phyloP scores from a whole-genome alignment of 2,329 filamentous ascomycete genomes.

The Phialemonium atrogriseum region DNA sequence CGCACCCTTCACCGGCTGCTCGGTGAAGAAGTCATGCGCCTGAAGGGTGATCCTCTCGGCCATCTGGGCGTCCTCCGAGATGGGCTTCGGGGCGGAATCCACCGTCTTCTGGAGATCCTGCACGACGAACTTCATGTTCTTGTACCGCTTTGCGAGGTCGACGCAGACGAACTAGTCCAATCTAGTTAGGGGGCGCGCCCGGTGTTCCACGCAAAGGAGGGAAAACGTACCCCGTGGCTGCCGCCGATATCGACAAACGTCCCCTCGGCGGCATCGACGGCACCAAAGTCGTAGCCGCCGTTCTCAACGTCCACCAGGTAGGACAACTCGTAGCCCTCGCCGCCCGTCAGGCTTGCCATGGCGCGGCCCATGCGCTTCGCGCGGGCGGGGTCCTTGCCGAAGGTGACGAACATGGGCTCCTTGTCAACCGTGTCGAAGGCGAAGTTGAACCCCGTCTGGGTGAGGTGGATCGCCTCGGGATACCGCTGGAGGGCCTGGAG shows the following conservation, averaged over 20 bases:
- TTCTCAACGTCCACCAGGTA: constrained; percentile 35
- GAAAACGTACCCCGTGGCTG: no score
- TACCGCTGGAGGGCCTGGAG: constrained; percentile 33
- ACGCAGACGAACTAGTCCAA: constrained; percentile 46
- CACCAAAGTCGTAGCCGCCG: constrained; percentile 41
- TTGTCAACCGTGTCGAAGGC: constrained; percentile 40
- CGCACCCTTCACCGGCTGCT: constrained; percentile 43
- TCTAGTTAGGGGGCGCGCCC: no score
- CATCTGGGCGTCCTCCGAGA: constrained; percentile 28
- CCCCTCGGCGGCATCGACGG: constrained; percentile 32
- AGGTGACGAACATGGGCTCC: constrained; percentile 46
- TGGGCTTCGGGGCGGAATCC: constrained; percentile 33
- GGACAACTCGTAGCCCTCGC: constrained; percentile 46
- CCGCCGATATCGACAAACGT: constrained; percentile 53
- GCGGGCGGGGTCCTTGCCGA: constrained; percentile 37
- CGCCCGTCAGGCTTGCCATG: constrained; percentile 46
- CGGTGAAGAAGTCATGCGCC: constrained; percentile 49
- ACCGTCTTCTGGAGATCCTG: constrained; percentile 45
- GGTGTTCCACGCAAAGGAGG: no score
- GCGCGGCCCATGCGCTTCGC: constrained; percentile 44
- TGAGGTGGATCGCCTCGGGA: constrained; percentile 39
- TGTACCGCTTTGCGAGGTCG: constrained; percentile 42
- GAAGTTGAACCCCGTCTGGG: constrained; percentile 41
- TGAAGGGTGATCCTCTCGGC: constrained; percentile 31
- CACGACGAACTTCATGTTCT: constrained; percentile 44